These are phyloP conservation scores for Asterophora lycoperdoides DNA, from an alignment of 768 basidiomycete species.

Conservation along the genomic window DNA sequence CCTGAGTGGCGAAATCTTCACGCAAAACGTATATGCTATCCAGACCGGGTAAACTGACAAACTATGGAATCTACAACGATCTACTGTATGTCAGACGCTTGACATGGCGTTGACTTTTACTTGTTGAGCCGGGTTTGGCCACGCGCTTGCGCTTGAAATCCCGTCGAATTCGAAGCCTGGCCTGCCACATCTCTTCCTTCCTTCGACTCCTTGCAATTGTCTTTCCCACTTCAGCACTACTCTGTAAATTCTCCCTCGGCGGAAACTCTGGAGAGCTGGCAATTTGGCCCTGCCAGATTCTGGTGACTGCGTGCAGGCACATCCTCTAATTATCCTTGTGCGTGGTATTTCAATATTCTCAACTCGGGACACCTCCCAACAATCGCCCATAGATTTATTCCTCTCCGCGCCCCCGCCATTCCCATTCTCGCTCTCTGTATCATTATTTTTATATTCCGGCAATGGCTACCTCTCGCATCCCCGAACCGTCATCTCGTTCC, in stretches of 20 bases:
- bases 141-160: not conserved
- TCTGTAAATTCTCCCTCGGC: no score
- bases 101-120: slow-evolving; percentile 10
- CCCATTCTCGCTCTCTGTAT: not conserved
- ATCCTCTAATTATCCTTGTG: not conserved
- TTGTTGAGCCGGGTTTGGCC: slow-evolving; percentile 13
- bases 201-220: not conserved
- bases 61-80: no score
- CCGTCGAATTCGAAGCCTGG: not conserved
- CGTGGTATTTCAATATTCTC: not conserved
- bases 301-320: slow-evolving; percentile 11
- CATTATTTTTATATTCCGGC: slow-evolving; percentile 9
- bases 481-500: slow-evolving; percentile 5
- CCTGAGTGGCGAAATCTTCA: no score
- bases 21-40: no score
- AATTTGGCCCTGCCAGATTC: not conserved
- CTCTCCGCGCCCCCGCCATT: not conserved
- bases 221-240: not conserved
- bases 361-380: not conserved
- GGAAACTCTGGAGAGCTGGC: not conserved
- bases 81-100: not conserved
- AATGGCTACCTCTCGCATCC: slow-evolving; percentile 13
- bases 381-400: slow-evolving; percentile 4
- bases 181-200: slow-evolving; percentile 5
- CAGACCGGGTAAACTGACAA: no score